Evolutionary conservation across 306 rosid species (phyloP).

Genomic region (Biancaea sappan): DNA sequence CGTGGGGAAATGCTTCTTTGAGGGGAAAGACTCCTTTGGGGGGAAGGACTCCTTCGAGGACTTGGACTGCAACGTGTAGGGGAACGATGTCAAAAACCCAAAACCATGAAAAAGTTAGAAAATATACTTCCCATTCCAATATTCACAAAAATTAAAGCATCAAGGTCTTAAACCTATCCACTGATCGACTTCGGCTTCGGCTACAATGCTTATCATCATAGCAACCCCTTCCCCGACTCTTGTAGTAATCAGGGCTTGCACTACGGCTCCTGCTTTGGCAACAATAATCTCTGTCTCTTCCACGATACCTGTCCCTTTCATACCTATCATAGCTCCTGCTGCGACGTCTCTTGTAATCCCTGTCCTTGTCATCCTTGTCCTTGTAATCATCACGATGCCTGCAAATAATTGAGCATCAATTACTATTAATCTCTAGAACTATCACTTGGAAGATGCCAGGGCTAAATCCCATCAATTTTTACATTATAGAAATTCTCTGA

Average conservation of each 20-base stretch:
- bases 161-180: slow-evolving; percentile 58
- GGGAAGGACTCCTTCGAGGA: slow-evolving; percentile 63
- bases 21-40: slow-evolving; percentile 56
- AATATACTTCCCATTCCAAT: not conserved
- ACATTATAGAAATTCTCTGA: not conserved
- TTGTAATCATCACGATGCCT: slow-evolving; percentile 67
- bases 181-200: slow-evolving; percentile 64
- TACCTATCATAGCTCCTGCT: slow-evolving; percentile 75
- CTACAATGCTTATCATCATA: slow-evolving; percentile 62
- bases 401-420: slow-evolving; percentile 6
- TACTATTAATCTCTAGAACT: not conserved
- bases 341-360: slow-evolving; percentile 74
- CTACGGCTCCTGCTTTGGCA: slow-evolving; percentile 76
- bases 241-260: slow-evolving; percentile 68
- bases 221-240: slow-evolving; percentile 61
- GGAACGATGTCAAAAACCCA: slow-evolving; percentile 47
- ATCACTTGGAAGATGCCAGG: not conserved
- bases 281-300: slow-evolving; percentile 60
- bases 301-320: slow-evolving; percentile 62
- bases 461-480: not conserved
- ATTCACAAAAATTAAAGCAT: not conserved
- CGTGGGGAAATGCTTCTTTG: slow-evolving; percentile 52
- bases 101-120: not conserved
- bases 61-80: slow-evolving; percentile 59
- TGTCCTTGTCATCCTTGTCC: slow-evolving; percentile 59